These are phyloP conservation scores for Psilocybe sp. DNA, from an alignment of 768 basidiomycete species.

Conservation along the genomic window DNA sequence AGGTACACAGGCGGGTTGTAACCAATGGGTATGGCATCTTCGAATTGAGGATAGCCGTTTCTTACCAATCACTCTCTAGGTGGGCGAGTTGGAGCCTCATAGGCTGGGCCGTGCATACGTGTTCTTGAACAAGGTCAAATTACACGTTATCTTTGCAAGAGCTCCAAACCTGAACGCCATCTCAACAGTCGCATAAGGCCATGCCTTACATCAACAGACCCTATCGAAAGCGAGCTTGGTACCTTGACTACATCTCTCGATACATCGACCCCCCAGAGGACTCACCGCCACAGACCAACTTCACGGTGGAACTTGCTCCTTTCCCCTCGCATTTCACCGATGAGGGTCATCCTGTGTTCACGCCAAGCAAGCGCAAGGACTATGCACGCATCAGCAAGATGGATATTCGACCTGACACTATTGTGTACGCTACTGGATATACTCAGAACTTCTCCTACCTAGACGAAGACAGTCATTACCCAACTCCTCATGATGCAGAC, in stretches of 20 bases:
- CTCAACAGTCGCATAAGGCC: slow-evolving; percentile 45
- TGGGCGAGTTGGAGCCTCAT: slow-evolving; percentile 51
- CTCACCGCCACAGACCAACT: slow-evolving; percentile 38
- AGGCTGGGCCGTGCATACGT: slow-evolving; percentile 60
- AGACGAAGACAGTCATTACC: slow-evolving; percentile 34
- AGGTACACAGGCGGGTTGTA: slow-evolving; percentile 55
- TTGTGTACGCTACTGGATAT: slow-evolving; percentile 50
- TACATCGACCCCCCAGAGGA: slow-evolving; percentile 59
- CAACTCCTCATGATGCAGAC: slow-evolving; percentile 38
- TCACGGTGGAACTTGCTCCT: slow-evolving; percentile 51
- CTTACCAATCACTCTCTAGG: slow-evolving; percentile 22
- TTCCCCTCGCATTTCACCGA: slow-evolving; percentile 46
- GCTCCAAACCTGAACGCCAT: background rate
- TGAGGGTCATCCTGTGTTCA: slow-evolving; percentile 45
- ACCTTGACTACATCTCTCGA: slow-evolving; percentile 46
- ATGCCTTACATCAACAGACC: slow-evolving; percentile 63
- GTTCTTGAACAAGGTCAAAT: slow-evolving; percentile 54
- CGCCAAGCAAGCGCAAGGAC: slow-evolving; percentile 38
- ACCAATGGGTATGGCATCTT: slow-evolving; percentile 47
- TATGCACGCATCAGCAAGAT: slow-evolving; percentile 34
- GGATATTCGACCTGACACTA: slow-evolving; percentile 43
- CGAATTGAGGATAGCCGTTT: background rate
- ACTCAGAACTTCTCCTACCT: slow-evolving; percentile 41
- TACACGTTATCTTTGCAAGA: background rate
- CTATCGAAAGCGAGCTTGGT: slow-evolving; percentile 39